A percentile compares a stretch with the other conserved stretches of the same genome.
phyloP scores from a whole-genome alignment of 345 rosid species.

The Toxicodendron radicans region DNA sequence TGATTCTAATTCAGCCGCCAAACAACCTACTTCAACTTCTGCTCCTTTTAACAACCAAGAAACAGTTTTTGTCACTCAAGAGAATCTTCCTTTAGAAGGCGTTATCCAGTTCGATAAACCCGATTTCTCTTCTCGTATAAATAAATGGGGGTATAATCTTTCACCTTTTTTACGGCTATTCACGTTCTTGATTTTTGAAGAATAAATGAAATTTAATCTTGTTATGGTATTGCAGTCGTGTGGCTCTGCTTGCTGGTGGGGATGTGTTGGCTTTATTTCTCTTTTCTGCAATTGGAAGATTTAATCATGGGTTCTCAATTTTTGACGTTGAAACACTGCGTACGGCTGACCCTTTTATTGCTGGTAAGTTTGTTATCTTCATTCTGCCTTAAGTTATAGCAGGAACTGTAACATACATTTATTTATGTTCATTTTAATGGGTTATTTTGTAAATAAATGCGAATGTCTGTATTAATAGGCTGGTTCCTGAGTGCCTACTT shows the following conservation, averaged over 20 bases:
- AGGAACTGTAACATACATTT: neutral
- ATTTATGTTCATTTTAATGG: neutral
- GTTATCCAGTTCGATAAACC: constrained; percentile 91
- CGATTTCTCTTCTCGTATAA: constrained; percentile 41
- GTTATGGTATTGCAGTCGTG: constrained; percentile 48
- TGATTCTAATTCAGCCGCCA: constrained; percentile 47
- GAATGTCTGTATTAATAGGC: constrained; percentile 41
- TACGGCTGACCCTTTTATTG: constrained; percentile 93
- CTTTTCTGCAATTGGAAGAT: constrained; percentile 89
- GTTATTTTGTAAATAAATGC: neutral
- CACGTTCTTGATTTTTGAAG: neutral
- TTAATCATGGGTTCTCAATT: constrained; percentile 76
- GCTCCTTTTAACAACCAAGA: constrained; percentile 31
- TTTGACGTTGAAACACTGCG: constrained; percentile 66
- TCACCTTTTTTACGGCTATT: neutral
- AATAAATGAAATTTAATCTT: neutral
- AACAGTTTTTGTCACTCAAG: constrained; percentile 61
- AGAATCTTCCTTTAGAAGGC: constrained; percentile 78
- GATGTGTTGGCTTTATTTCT: constrained; percentile 78
- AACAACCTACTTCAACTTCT: constrained; percentile 31
- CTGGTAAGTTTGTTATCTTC: constrained; percentile 43
- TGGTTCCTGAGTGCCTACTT: constrained; percentile 95
- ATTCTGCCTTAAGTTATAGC: neutral
- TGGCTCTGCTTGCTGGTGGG: constrained; percentile 84
- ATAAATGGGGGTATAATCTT: constrained; percentile 69